Conservation (phyloP, 2,329 filamentous ascomycete genomes). For the Myriosclerotinia scirpicola region DNA sequence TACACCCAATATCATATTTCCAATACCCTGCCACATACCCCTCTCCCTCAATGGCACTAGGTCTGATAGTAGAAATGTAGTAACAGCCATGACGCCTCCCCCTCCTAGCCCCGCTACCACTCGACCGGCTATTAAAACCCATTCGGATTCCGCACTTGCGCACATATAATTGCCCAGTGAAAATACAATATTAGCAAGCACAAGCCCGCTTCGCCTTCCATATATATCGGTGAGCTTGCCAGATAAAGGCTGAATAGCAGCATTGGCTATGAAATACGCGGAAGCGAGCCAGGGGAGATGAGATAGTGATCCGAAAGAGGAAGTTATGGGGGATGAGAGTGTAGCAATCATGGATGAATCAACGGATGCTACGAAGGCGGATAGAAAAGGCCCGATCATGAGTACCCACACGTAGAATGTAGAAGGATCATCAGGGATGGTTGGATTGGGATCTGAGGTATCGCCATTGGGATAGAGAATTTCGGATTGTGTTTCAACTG, state of each 20-base stretch:
- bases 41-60: constrained; percentile 17
- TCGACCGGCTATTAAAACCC: constrained; percentile 63
- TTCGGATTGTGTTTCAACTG: neutral
- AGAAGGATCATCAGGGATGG: neutral
- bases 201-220: constrained; percentile 63
- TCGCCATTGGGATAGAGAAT: constrained; percentile 8
- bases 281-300: constrained; percentile 57
- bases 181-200: constrained; percentile 65
- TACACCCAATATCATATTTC: constrained; percentile 71
- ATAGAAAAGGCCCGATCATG: constrained; percentile 15
- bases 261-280: constrained; percentile 71
- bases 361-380: constrained; percentile 18
- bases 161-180: constrained; percentile 64
- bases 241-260: constrained; percentile 73
- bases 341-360: constrained; percentile 24
- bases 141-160: constrained; percentile 62
- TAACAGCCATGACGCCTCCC: constrained; percentile 58
- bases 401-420: constrained; percentile 6
- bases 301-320: constrained; percentile 43
- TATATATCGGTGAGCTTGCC: constrained; percentile 72
- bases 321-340: constrained; percentile 20
- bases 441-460: neutral
- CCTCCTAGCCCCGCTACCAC: constrained; percentile 59
- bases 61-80: constrained; percentile 41
- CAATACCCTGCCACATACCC: constrained; percentile 64